Conservation (phyloP, 768 basidiomycete genomes). For the Termitomyces eurrhizus region DNA sequence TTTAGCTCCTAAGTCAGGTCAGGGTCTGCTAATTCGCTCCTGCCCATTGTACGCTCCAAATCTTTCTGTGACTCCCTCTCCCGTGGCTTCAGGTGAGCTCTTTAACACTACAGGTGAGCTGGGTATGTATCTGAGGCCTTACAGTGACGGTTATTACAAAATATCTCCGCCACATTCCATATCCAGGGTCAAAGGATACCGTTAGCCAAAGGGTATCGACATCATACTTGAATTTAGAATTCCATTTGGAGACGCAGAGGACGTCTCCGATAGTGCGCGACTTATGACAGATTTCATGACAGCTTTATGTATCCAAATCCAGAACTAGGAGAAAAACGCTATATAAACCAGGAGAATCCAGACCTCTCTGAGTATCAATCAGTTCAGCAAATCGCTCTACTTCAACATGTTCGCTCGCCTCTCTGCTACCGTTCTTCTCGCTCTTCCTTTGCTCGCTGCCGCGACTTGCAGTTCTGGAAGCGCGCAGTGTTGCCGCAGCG, state of each 20-base stretch:
- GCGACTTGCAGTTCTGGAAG: neutral
- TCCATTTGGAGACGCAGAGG: neutral
- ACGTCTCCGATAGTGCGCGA: too few relatives aligned
- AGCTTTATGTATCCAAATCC: neutral
- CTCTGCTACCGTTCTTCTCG: conserved; percentile 4
- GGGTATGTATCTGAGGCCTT: neutral
- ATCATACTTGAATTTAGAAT: neutral
- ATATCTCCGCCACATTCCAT: neutral
- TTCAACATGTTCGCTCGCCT: conserved; percentile 7
- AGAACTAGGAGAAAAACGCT: neutral
- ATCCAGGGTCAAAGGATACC: neutral
- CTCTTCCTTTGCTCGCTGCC: conserved; percentile 4
- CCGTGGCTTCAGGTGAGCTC: neutral
- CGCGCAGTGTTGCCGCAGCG: conserved; percentile 3
- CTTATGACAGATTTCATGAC: neutral
- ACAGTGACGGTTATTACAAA: neutral
- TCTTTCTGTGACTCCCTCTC: neutral
- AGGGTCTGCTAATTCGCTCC: neutral
- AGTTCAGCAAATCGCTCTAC: neutral
- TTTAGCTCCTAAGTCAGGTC: too few relatives aligned
- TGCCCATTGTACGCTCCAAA: neutral
- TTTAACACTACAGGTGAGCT: neutral
- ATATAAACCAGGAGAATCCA: neutral
- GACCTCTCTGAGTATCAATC: neutral
- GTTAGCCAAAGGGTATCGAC: neutral